phyloP scores from a whole-genome alignment of 768 basidiomycete genomes.

The Lactarius quietus region DNA sequence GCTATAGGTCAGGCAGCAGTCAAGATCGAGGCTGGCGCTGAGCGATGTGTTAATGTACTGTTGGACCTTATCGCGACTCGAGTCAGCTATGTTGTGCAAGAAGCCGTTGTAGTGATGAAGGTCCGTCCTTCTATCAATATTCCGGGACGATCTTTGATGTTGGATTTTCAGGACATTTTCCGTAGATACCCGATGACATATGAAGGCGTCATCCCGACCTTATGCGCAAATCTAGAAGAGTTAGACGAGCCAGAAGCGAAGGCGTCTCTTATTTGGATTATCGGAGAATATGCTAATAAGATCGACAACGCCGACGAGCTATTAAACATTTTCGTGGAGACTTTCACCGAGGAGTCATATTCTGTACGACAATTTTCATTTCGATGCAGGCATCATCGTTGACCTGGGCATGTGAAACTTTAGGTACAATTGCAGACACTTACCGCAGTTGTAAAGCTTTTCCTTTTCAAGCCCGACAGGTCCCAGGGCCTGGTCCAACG shows the following conservation, averaged over 20 bases:
- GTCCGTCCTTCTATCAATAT: conserved; percentile 38
- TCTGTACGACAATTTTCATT: conserved; percentile 48
- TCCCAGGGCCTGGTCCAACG: conserved; percentile 90
- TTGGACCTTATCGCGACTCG: conserved; percentile 90
- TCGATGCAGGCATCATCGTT: background rate
- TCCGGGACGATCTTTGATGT: background rate
- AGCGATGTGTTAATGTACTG: conserved; percentile 91
- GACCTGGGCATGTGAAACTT: background rate
- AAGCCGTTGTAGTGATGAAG: conserved; percentile 99
- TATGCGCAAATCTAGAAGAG: conserved; percentile 94
- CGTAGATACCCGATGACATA: conserved; percentile 95
- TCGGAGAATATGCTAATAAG: conserved; percentile 96
- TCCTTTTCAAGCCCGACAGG: conserved; percentile 90
- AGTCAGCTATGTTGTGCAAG: conserved; percentile 97
- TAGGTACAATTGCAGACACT: conserved; percentile 70
- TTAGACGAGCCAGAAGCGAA: conserved; percentile 98
- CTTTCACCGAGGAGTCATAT: conserved; percentile 92
- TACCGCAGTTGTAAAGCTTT: conserved; percentile 95
- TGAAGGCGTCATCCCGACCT: conserved; percentile 92
- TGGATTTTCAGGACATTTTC: conserved; percentile 80
- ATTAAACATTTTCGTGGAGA: conserved; percentile 83
- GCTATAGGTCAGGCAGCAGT: conserved; percentile 96
- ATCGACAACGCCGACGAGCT: conserved; percentile 91
- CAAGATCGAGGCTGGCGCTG: conserved; percentile 89
- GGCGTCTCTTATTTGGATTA: conserved; percentile 98